Evolutionary conservation across 2,329 filamentous ascomycete genomes (phyloP), one percentile per base, ranked within the genome.

Genomic region (Neoascochyta sp.): DNA sequence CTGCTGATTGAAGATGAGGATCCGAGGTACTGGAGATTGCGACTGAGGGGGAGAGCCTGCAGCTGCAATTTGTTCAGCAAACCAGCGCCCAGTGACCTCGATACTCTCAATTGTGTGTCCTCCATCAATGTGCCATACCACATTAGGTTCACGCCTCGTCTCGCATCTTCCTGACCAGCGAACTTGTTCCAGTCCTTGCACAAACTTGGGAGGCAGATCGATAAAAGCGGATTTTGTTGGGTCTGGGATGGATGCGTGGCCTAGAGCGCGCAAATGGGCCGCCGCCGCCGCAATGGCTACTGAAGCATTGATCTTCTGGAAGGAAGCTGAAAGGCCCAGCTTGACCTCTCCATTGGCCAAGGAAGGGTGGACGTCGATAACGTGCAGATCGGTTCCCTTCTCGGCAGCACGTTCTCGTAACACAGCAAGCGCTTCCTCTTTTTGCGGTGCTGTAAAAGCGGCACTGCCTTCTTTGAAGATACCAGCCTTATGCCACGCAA

Each of bases 1-100:
- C 55, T 95, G 87, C 62, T 95, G 90, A 62, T 95, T 95, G 71
- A 96, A 96, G 26, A 96, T 74, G 24, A 96, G 67, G 34, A 83
- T 69, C 0, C 86, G 68, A 5, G 66, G 54, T 7, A 40, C 31
- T 12, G 38, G 32, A 9, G 34, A 30, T 4, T 43, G 32, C 13
- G 31, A 29, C 45, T 38, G 41, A n/a, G 36, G 36, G 5, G 61
- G 49, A 4, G 60, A 52, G 8, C 60, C 58, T 24, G 62, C 60
- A 10, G 59, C 49, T 9, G 52, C 43, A 20, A 55, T 64, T 40
- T 47, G 61, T 24, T 61, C 54, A 6, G 75, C 76, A 50, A 90
- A 90, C 89, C 89, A 95, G 44, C 70, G 71, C 3, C 79, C 86
- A 8, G 84, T 83, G 22, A 86, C 74, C 29, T 78, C 73, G 41